Evolutionary conservation across 345 rosid genomes (phyloP), one percentile per base, ranked within the genome.

Genomic region (Brassica cretica): DNA sequence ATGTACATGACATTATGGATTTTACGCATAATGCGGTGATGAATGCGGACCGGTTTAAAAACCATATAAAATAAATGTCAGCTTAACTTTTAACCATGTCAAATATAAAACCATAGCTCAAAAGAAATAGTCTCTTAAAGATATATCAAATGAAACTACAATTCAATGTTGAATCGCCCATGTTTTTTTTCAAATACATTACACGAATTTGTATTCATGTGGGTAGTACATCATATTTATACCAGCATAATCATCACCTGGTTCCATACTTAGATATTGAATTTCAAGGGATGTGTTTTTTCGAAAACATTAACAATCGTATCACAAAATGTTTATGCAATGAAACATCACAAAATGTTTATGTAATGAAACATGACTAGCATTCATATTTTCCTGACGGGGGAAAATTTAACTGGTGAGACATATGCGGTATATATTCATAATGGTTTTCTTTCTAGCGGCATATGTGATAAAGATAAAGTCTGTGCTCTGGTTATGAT

Each of bases 1-100:
- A 16, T 65, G 8, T 19, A 6, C 30, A 10, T 55, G 49, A 5
- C 70, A 75, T 66, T 66, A 55, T 66, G 72, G 59, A 74, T 35
- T 74, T 35, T 37, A 24, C 56, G 19, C 66, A 65, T n/a, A 33
- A 21, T 74, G 35, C 10, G 65, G 14, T 72, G 27, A 44, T 61
- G 7, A 27, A 21, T 55, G 2, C 9, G 27, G n/a, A 53, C 27
- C 14, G 72, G 39, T 15, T 56, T 10, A 18, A 14, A 37, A 16
- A 37, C 37, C 25, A 16, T 18, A 4, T 55, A 55, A 55, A 55
- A n/a, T 63, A 63, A 39, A 32, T 55, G 24, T 16, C 2, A 15
- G 60, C 60, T 6, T 55, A 53, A 15, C 58, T 53, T 53, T 18
- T 16, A 16, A 55, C 8, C 11, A 7, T 19, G 62, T 19, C 62